Percentiles rank a stretch among this genome's conserved stretches.
These are phyloP conservation scores for Uromyces viciae-fabae DNA, from an alignment of 1,284 basidiomycete species.

Conservation along the genomic window DNA sequence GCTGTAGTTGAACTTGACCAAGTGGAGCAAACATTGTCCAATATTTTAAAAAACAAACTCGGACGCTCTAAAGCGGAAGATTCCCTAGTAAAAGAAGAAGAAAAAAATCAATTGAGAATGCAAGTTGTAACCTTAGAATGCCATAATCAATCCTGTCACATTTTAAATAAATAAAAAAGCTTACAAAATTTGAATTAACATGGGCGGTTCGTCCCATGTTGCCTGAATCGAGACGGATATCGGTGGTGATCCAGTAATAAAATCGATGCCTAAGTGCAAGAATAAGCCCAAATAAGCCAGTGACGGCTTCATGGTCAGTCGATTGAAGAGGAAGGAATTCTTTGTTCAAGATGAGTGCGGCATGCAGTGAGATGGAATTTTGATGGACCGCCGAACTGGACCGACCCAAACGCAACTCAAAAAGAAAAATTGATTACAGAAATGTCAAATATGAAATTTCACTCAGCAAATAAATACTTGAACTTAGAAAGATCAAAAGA, in stretches of 20 bases:
- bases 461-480: no score
- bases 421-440: no score
- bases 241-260: slow-evolving; percentile 18
- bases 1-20: not conserved
- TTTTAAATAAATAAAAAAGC: not conserved
- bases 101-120: not conserved
- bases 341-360: no score
- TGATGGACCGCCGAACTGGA: no score
- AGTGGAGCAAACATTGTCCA: slow-evolving; percentile 22
- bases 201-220: slow-evolving; percentile 38
- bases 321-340: no score
- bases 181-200: slow-evolving; percentile 33
- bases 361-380: no score
- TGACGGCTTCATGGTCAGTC: no score
- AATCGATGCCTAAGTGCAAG: not conserved
- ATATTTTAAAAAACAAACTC: slow-evolving; percentile 17
- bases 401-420: no score
- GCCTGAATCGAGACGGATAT: slow-evolving; percentile 44
- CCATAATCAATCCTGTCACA: no score
- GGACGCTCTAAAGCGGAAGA: slow-evolving; percentile 38
- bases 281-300: not conserved
- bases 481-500: no score
- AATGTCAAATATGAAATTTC: no score
- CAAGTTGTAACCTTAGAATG: no score
- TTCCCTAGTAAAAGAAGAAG: slow-evolving; percentile 34